Base-by-base conservation (phyloP, 208 protist species). In the Blechomonas ayalai region DNA sequence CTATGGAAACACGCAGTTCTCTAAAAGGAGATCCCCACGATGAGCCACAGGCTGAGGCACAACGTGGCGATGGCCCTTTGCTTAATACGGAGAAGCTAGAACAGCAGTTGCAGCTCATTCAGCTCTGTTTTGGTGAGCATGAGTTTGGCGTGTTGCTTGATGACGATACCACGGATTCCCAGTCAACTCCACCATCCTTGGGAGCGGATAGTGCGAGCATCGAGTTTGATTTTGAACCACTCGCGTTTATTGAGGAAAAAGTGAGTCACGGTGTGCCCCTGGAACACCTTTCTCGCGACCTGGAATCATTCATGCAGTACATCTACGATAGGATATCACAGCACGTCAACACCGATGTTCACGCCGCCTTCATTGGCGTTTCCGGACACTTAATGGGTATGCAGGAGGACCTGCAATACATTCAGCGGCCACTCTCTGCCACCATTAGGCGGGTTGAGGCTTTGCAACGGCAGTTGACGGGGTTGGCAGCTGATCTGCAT, bases 81-180 rank as follows among this genome's bases (percentile, higher is more conserved):
- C n/a, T n/a, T n/a, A 20, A 52, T 16, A 9, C 41, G 2, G 42
- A 66, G 41, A 22, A 69, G 19, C 49, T 67, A 4, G 37, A 70
- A 44, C 62, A 87, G 47, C 70, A 89, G 39, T 61, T 92, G 9
- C 62, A 84, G 25, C 73, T 92, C 26, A 77, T 90, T 37, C 73
- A 92, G 47, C 60, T 92, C 0, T 92, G 84, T 54, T 92, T 92
- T 56, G 66, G 63, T 28, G 80, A 92, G 47, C 71, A 87, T 28
- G 84, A 92, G 57, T 90, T 92, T 47, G 84, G 77, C 47, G 73
- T 92, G n/a, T 36, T 59, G 0, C 44, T 79, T 20, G 62, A 82
- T 1, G 60, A 55, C 8, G 37, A 58, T 13, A 39, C 20, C 13
- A 33, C 20, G 13, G 33, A 25, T 7, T 0, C 47, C 13, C 4